Base-by-base conservation (phyloP, 2,329 filamentous ascomycete genomes). In the Fusarium pilosicola region DNA sequence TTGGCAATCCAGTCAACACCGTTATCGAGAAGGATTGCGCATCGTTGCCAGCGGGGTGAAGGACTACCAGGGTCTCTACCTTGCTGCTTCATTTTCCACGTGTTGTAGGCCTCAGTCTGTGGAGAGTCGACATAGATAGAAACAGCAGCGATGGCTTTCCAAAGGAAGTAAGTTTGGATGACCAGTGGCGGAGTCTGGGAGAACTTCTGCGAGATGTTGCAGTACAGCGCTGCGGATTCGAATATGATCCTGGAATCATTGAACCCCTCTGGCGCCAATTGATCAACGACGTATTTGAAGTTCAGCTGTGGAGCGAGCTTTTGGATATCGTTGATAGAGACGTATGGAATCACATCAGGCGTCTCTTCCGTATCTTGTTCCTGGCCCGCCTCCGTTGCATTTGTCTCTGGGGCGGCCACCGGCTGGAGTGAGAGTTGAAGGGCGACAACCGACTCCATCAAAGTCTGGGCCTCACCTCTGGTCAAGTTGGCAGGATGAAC, bases 151-250 rank as follows among this genome's bases (percentile, higher is more conserved):
- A 93, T 86, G 20, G 88, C 80, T 73, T 91, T 91, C 91, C 91
- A 92, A 28, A 89, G 79, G 67, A 93, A 85, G 76, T 90, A 93
- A n/a, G 85, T 83, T 70, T 90, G 86, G 5, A 94, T 77, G 0
- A 88, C 86, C 41, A 89, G 87, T 49, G 85, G 84, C 0, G 87
- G 80, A 1, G 88, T 89, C 6, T 85, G 81, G 4, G 84, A 80
- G 26, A 94, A 75, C 42, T 92, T 87, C 3, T 82, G 78, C 11
- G 89, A 88, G 3, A 93, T 78, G 13, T 88, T 86, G 57, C 88
- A 85, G 75, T 92, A 83, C 74, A 92, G 93, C 4, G 86, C 82
- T 1, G 91, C 90, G 2, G 89, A 89, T 26, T 84, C 84, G 34
- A 92, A 30, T 81, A 10, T 83, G 80, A 24, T 86, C 81, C 5